Conservation (phyloP, 345 rosid species). For the Theobroma cacao region DNA sequence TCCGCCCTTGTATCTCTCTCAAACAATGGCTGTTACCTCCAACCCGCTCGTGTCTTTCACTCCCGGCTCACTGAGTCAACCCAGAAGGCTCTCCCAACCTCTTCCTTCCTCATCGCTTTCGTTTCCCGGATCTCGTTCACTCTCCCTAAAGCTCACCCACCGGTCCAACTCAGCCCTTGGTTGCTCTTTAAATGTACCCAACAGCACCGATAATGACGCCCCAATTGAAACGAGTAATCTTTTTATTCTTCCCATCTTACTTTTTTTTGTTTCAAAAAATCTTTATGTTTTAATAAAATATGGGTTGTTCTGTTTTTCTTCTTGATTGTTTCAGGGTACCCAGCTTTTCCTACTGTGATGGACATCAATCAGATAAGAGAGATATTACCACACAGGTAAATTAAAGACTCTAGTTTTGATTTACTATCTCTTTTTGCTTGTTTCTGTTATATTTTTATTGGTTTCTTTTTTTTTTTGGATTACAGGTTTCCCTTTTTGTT, state of each 20-base stretch:
- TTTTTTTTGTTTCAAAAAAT: not conserved
- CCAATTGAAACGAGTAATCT: constrained; percentile 5
- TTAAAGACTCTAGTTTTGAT: not conserved
- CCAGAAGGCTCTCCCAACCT: not conserved
- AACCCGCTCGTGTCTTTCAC: not conserved
- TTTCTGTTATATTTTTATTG: not conserved
- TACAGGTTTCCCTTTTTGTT: constrained; percentile 92
- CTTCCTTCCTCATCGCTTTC: constrained; percentile 2
- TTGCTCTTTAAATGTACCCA: not conserved
- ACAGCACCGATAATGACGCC: not conserved
- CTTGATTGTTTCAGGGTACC: constrained; percentile 35
- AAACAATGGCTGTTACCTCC: constrained; percentile 1
- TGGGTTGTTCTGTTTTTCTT: not conserved
- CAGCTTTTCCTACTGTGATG: constrained; percentile 81
- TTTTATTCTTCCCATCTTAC: not conserved
- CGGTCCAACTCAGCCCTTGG: not conserved
- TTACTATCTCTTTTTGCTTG: not conserved
- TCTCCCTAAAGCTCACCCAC: not conserved
- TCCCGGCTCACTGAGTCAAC: constrained; percentile 4
- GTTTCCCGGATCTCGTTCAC: constrained; percentile 3
- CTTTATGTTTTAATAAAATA: constrained; percentile 1
- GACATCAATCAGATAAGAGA: constrained; percentile 88
- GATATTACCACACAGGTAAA: constrained; percentile 85
- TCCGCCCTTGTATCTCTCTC: not conserved
- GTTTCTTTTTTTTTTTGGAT: constrained; percentile 1